Evolutionary conservation across 2,329 filamentous ascomycete species (phyloP), one percentile per base, ranked within the genome.

Genomic region (Pseudogymnoascus verrucosus): DNA sequence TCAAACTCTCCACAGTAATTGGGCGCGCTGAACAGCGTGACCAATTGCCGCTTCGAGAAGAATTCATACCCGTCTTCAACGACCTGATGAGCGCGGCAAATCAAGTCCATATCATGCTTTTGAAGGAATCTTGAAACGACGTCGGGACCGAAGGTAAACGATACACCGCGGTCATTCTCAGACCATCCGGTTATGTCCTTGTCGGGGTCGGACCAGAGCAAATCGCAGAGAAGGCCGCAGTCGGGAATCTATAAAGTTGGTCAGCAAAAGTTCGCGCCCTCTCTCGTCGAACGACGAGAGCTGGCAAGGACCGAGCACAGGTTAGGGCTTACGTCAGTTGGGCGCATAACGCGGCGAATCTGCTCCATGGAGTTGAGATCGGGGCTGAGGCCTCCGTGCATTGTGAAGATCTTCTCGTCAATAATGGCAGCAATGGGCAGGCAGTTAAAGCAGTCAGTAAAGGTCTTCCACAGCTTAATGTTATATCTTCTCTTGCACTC

Each of bases 1-100:
- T 99, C 95, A 75, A 99, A 99, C 80, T 99, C 95, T 77, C 93
- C 93, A 73, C 93, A 99, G 83, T 99, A 99, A 81, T 99, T 99
- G 70, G 95, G 95, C 62, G 95, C 95, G 74, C 91, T 96, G 82
- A 99, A 99, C 65, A 99, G 82, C 64, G 95, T 99, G 68, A 99
- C 95, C 68, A 99, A 83, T 78, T 98, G 93, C 71, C 95, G 89
- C 81, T 98, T 98, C 66, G 92, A 96, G 82, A 99, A 99, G 83
- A 99, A 99, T 78, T 99, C 95, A 80, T 99, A 99, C 64, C 95
- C 95, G 73, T 99, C 95, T 79, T 99, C 95, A 64, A 99, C 95
- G 68, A 98, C 95, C 79, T 98, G 93, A 78, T 99, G 95, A 68
- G 95, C 95, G 78, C 95, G 91, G 79, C 95, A 99, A 77, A 99